Evolutionary conservation across 1,139 yeast species (phyloP), one percentile per base, ranked within the genome.

Genomic region (Kodamaea anthophila): DNA sequence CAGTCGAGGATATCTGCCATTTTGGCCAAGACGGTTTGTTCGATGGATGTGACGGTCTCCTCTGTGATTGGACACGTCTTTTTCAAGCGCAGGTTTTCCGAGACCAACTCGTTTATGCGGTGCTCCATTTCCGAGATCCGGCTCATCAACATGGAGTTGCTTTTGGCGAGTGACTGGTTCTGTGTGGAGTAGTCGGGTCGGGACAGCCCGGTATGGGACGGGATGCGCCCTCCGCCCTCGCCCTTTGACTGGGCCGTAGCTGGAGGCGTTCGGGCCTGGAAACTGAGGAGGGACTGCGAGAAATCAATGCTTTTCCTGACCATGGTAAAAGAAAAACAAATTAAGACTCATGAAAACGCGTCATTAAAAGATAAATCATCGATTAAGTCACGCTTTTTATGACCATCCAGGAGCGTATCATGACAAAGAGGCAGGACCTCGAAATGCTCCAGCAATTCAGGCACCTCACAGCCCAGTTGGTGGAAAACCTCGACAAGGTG

Each of bases 141-240:
- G 20, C 63, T 45, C 55, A 67, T 55, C 47, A 78, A 54, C 13
- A 64, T 48, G 5, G 77, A 65, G 46, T 77, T 77, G 33, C 68
- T 70, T 39, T 65, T 68, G 1, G 82, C 81, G 22, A 79, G 51
- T 12, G 70, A 63, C 36, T 60, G 60, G 48, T 77, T 77, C 44
- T 77, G 79, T 5, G 37, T 36, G 2, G 34, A 23, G 15, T 33
- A 39, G 25, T 36, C 32, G 20, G 37, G 33, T 22, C 30, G 20
- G 30, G 16, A 9, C 26, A 15, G 16, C 34, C 33, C 5, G 31
- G 13, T 8, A 26, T n/a, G 25, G 21, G 10, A n/a, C n/a, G n/a
- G n/a, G n/a, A n/a, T n/a, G n/a, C n/a, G n/a, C n/a, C n/a, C n/a
- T n/a, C n/a, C n/a, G n/a, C n/a, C n/a, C n/a, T 11, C 13, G 23